Base-by-base conservation (phyloP, 768 basidiomycete species). In the Lentinula lateritia region DNA sequence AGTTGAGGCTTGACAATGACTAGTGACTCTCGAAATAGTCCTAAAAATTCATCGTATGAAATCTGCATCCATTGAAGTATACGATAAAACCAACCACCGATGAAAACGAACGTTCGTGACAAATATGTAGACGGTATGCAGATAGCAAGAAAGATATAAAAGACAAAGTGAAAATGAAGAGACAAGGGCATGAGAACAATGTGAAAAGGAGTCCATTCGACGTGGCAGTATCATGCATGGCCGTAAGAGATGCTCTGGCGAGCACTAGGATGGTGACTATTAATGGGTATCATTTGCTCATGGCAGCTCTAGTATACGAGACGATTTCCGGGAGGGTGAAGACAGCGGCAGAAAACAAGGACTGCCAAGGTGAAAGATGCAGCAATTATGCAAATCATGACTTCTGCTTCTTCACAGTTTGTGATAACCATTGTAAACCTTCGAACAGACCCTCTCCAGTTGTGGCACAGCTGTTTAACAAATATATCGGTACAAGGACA, bases 371-470 rank as follows among this genome's bases (percentile, higher is more conserved):
- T 52, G 50, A 35, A 28, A 28, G 28, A 32, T 15, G 20, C 28
- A 50, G 15, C 15, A 64, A 42, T 16, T 54, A 66, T 8, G 63
- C 50, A 65, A 61, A 68, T 80, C 74, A 92, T 75, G 83, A 85
- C 75, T 91, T 89, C 65, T 90, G 89, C 73, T 93, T 93, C 83
- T 96, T 95, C 70, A 97, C 93, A 73, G 97, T 97, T 76, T 95
- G 93, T 58, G 93, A 95, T 68, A 98, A 78, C 95, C 95, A 98
- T 74, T 95, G 93, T 50, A 98, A 84, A 46, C 96, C 96, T 74
- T 98, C 96, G 67, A 98, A 96, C 16, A 98, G 81, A 61, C 96
- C 96, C 73, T 98, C 96, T 35, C 96, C 96, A 32, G 94, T 95
- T 34, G 94, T 95, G 16, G 95, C 95, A 70, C 95, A 97, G 75